Evolutionary conservation across 2,329 filamentous ascomycete species (phyloP).

Genomic region (Pseudopithomyces chartarum): DNA sequence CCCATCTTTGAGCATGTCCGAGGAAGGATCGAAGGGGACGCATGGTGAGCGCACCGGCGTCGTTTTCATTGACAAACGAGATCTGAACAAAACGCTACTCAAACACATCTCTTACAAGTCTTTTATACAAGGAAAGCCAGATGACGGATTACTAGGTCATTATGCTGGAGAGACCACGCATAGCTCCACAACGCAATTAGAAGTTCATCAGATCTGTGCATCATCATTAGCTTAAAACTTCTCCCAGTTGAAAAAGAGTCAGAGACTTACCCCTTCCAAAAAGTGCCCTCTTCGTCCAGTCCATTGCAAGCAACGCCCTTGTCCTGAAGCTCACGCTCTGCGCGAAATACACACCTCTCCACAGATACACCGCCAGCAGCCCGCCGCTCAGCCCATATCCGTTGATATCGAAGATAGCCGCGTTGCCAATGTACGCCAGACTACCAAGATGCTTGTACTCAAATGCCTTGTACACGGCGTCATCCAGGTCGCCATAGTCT

Average conservation of each 20-base stretch:
- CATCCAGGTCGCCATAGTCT: conserved; percentile 86
- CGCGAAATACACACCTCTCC: conserved; percentile 95
- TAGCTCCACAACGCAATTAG: conserved; percentile 10
- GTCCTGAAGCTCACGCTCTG: conserved; percentile 95
- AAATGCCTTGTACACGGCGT: conserved; percentile 91
- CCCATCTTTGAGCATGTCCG: no score
- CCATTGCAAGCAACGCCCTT: conserved; percentile 88
- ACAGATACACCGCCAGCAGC: conserved; percentile 90
- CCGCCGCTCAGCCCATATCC: conserved; percentile 82
- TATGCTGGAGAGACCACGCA: neutral
- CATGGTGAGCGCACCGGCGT: no score
- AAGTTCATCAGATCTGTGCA: conserved; percentile 40
- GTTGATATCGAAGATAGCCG: conserved; percentile 88
- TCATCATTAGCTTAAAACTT: conserved; percentile 2
- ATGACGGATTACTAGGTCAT: neutral
- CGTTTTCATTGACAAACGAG: no score
- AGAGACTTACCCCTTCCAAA: conserved; percentile 85
- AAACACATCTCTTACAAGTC: no score
- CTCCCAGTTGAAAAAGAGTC: neutral
- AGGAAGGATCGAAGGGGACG: no score
- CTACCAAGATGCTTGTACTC: conserved; percentile 91
- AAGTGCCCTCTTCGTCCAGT: conserved; percentile 95
- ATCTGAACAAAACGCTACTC: no score
- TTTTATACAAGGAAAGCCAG: neutral
- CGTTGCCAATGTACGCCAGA: conserved; percentile 94